phyloP scores from a whole-genome alignment of 352 stramenopile genomes.

The Phytophthora tentaculata region DNA sequence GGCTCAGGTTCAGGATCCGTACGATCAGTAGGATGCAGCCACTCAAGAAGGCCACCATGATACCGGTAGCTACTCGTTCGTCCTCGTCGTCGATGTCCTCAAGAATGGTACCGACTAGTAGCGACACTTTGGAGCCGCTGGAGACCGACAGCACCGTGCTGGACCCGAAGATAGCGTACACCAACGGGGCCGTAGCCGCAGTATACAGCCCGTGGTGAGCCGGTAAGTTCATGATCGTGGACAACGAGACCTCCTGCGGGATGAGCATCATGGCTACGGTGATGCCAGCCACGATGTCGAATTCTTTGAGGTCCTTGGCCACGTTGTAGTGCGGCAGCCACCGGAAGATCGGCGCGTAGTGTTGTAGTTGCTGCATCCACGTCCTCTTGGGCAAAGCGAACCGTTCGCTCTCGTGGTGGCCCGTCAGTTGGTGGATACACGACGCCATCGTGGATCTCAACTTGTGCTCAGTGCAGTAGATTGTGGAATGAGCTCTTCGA shows the following conservation, averaged over 20 bases:
- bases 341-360: slow-evolving; percentile 52
- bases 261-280: slow-evolving; percentile 90
- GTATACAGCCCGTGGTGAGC: slow-evolving; percentile 91
- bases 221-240: slow-evolving; percentile 86
- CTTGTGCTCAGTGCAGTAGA: slow-evolving; percentile 12
- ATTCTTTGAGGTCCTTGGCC: slow-evolving; percentile 56
- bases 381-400: slow-evolving; percentile 33
- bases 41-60: slow-evolving; percentile 78
- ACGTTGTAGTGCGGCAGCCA: slow-evolving; percentile 66
- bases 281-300: slow-evolving; percentile 56
- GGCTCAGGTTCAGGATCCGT: slow-evolving; percentile 71
- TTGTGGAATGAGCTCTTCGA: slow-evolving; percentile 16
- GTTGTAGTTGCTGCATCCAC: slow-evolving; percentile 25
- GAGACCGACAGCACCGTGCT: slow-evolving; percentile 86
- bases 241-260: slow-evolving; percentile 88
- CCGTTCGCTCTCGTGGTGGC: slow-evolving; percentile 22
- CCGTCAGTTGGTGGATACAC: slow-evolving; percentile 9
- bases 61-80: slow-evolving; percentile 52
- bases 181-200: slow-evolving; percentile 77
- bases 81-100: slow-evolving; percentile 49
- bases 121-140: slow-evolving; percentile 66
- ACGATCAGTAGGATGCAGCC: slow-evolving; percentile 82
- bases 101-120: slow-evolving; percentile 60
- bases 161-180: slow-evolving; percentile 87
- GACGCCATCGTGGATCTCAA: slow-evolving; percentile 23